phyloP scores from a whole-genome alignment of 2,329 filamentous ascomycete species.

The Microdochium trichocladiopsis region DNA sequence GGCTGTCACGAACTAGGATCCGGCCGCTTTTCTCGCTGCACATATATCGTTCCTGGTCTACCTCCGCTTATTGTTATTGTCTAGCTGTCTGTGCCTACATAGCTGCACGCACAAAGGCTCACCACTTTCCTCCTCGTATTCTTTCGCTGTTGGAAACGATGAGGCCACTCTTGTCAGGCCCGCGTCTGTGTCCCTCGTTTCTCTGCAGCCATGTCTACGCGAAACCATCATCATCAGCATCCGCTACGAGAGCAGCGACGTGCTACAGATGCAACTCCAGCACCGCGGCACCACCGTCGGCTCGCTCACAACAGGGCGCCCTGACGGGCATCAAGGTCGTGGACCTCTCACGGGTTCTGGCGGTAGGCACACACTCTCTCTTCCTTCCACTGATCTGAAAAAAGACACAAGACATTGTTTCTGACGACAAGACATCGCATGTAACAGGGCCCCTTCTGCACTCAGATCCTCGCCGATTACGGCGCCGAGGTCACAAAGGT shows the following conservation, averaged over 20 bases:
- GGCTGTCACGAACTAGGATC: not conserved
- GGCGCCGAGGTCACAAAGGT: slow-evolving; percentile 34
- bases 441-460: slow-evolving; percentile 24
- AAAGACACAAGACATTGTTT: not conserved
- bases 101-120: not conserved
- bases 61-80: not conserved
- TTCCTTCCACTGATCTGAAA: not conserved
- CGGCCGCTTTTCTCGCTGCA: not conserved
- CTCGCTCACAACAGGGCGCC: slow-evolving; percentile 1
- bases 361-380: slow-evolving; percentile 8
- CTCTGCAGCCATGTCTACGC: not conserved
- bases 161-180: not conserved
- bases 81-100: not conserved
- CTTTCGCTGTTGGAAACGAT: not conserved
- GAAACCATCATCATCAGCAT: not conserved
- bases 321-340: slow-evolving; percentile 17
- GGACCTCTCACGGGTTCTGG: slow-evolving; percentile 20
- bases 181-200: not conserved
- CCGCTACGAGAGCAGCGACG: not conserved
- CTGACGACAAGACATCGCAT: slow-evolving; percentile 3
- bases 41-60: not conserved
- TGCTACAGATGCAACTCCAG: not conserved
- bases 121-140: not conserved
- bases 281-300: not conserved
- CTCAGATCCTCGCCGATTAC: slow-evolving; percentile 36